Evolutionary conservation across 768 basidiomycete genomes (phyloP), one percentile per base, ranked within the genome.

Genomic region (Amanita rubescens): DNA sequence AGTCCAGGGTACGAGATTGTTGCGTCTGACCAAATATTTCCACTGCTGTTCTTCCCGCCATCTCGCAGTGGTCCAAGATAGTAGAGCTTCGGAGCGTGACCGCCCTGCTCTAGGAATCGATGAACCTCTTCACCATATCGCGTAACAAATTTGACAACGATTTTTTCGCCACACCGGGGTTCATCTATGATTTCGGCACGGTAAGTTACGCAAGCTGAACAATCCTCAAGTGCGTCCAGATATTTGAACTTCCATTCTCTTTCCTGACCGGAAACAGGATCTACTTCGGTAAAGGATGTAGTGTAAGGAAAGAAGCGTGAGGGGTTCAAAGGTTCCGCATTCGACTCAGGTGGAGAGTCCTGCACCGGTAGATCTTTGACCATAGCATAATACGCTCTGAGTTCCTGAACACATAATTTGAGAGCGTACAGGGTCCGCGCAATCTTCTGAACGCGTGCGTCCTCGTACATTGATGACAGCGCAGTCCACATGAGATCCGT

Each of bases 401-500:
- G 58, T 14, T 57, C 20, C 22, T 35, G 2, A n/a, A 63, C 25
- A 42, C 57, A 55, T 51, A 42, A 7, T 12, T 58, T 55, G 11
- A 63, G 58, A 32, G 58, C 58, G 15, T 47, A 20, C 37, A 63
- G 45, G 5, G 58, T 41, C 22, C 50, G 44, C 7, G 59, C 51
- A 30, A 55, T 19, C 17, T 54, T 25, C 32, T 57, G 51, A n/a
- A 63, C n/a, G 49, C 58, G 55, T 25, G 5, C 2, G 34, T 62
- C 61, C 52, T 59, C 58, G 20, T 59, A 25, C 22, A 58, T 59
- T 15, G 59, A 62, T 1, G 60, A 60, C 20, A 47, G 57, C 32
- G 30, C 59, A 15, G 57, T 45, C 58, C 61, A 64, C 50, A 33
- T 58, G 53, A 62, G 50, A 44, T 61, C 61, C 7, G 57, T 64